Percentiles rank a stretch among this genome's conserved stretches.
These are phyloP conservation scores for Plasmodium gonderi DNA, from an alignment of 169 alveolate genomes.

Conservation along the genomic window DNA sequence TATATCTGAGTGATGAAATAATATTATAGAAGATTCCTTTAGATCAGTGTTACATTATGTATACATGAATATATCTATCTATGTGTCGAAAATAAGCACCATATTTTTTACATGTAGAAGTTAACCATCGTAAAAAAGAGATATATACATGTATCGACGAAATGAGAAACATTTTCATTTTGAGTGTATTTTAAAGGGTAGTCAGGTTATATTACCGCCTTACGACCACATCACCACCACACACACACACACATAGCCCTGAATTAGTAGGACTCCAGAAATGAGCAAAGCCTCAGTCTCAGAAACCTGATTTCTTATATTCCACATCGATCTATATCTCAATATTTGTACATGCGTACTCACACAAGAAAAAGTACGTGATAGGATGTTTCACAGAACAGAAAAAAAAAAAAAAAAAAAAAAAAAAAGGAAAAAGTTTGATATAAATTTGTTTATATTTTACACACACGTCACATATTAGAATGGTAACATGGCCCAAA, in stretches of 20 bases:
- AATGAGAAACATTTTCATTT: not conserved
- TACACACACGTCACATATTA: not conserved
- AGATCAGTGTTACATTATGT: too few species aligned
- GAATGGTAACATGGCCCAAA: conserved; percentile 57
- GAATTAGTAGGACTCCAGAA: too few species aligned
- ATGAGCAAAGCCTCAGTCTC: too few species aligned
- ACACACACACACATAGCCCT: too few species aligned
- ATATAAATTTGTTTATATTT: not conserved
- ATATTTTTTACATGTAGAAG: not conserved
- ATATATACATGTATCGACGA: not conserved
- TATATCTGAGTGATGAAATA: not conserved
- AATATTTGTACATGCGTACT: too few species aligned
- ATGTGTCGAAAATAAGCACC: not conserved
- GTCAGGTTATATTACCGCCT: not conserved
- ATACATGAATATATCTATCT: not conserved
- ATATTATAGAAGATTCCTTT: not conserved
- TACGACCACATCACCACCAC: too few species aligned
- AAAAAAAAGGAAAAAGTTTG: conserved; percentile 1
- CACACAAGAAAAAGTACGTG: not conserved
- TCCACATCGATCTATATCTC: too few species aligned
- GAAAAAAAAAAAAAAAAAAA: not conserved
- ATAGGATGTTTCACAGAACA: conserved; percentile 1
- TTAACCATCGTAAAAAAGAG: conserved; percentile 6
- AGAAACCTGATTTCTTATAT: too few species aligned
- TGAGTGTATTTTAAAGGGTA: conserved; percentile 4